Base-by-base conservation (phyloP, 768 basidiomycete species). In the Tylopilus sp. region DNA sequence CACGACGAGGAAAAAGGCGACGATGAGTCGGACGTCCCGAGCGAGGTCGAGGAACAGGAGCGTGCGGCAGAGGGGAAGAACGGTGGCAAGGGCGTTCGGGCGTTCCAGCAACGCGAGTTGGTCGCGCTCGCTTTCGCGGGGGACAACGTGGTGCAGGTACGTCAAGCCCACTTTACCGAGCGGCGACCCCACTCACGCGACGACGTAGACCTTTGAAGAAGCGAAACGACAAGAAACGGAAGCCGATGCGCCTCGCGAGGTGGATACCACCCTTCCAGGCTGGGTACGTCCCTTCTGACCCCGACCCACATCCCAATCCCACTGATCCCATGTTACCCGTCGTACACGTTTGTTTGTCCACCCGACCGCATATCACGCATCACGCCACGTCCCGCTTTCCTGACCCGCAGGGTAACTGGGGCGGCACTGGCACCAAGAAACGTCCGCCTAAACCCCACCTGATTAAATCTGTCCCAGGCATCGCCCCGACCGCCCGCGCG, bases 101-200 rank as follows among this genome's bases (percentile, higher is more conserved):
- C 89, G 1, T 93, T 98, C 72, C 78, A 89, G 67, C 96, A 98
- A 69, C 79, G 91, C 34, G 93, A 98, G 59, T 76, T 98, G 13
- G 94, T 99, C 13, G 90, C 94, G 1, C 84, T 85, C 50, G 97
- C 97, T 0, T 99, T 99, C 74, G 96, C 95, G 2, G 95, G 93
- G 3, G 97, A 99, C 69, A 92, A 98, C 58, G 96, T 98, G 29
- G 85, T 97, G 7, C 85, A 89, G 72, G 92, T 92, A 62, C 30
- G 84, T 64, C 26, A 3, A 9, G 7, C 11, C n/a, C 17, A 0
- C 16, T 36, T n/a, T 17, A 17, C 34, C 34, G n/a, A n/a, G n/a
- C n/a, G n/a, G n/a, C n/a, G n/a, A n/a, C n/a, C n/a, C 24, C 60
- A 36, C 24, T 17, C 24, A 33, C 31, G 31, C 31, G 31, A 33